phyloP scores from a whole-genome alignment of 2,329 filamentous ascomycete genomes.

The Ceratocystis colombiana region DNA sequence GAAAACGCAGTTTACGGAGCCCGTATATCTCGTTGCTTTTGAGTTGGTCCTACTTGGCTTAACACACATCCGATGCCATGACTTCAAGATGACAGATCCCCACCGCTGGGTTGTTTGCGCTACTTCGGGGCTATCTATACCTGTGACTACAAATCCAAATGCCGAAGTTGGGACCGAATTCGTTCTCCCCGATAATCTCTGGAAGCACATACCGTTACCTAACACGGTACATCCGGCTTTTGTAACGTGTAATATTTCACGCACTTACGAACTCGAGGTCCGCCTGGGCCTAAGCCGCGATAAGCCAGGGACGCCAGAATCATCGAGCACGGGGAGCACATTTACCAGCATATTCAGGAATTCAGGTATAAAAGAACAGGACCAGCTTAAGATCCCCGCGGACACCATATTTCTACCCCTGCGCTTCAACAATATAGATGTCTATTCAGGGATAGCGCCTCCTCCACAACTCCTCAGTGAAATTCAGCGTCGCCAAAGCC shows the following conservation, averaged over 20 bases:
- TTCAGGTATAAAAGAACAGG: slow-evolving; percentile 27
- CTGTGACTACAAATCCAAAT: slow-evolving; percentile 49
- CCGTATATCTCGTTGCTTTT: slow-evolving; percentile 64
- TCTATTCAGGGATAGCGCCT: slow-evolving; percentile 81
- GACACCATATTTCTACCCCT: slow-evolving; percentile 72
- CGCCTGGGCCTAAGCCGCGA: slow-evolving; percentile 69
- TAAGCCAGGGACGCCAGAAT: slow-evolving; percentile 31
- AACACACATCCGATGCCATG: slow-evolving; percentile 70
- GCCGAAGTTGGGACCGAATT: slow-evolving; percentile 55
- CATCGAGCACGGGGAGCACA: neutral
- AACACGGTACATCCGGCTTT: slow-evolving; percentile 84
- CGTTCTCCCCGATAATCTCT: slow-evolving; percentile 59
- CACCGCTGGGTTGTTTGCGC: slow-evolving; percentile 68
- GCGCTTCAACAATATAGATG: slow-evolving; percentile 59
- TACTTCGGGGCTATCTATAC: slow-evolving; percentile 59
- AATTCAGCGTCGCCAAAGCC: slow-evolving; percentile 10
- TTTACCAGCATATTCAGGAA: slow-evolving; percentile 20
- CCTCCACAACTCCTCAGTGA: slow-evolving; percentile 56
- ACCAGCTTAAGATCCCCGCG: slow-evolving; percentile 34
- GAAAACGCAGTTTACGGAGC: slow-evolving; percentile 55
- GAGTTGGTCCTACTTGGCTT: slow-evolving; percentile 73
- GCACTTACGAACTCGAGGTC: slow-evolving; percentile 75
- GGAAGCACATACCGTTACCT: slow-evolving; percentile 62
- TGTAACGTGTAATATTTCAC: slow-evolving; percentile 73
- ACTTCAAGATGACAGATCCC: slow-evolving; percentile 58